phyloP scores from a whole-genome alignment of 805 yeast genomes.

The Candida sithepensis region DNA sequence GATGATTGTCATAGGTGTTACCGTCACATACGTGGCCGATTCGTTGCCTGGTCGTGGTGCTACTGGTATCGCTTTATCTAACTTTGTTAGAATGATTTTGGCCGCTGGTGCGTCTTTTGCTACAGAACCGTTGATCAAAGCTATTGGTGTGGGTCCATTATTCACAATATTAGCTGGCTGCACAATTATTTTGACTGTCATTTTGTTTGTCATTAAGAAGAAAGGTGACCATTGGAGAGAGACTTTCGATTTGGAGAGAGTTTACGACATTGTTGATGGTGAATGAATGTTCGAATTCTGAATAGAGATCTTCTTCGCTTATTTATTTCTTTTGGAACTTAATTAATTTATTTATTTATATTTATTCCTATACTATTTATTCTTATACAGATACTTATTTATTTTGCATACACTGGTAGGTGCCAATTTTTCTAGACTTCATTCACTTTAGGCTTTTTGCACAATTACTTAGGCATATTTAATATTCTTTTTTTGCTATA shows the following conservation, averaged over 20 bases:
- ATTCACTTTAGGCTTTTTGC: no score
- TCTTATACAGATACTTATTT: no score
- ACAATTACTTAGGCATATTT: no score
- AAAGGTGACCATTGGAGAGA: slow-evolving; percentile 64
- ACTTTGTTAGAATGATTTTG: slow-evolving; percentile 64
- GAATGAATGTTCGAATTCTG: neutral
- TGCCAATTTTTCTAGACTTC: no score
- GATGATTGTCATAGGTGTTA: slow-evolving; percentile 79
- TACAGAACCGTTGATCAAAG: slow-evolving; percentile 64
- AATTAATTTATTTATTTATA: neutral
- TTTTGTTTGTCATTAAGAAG: slow-evolving; percentile 45
- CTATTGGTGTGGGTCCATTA: slow-evolving; percentile 69
- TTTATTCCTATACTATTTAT: no score
- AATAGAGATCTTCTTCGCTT: neutral
- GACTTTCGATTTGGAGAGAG: slow-evolving; percentile 51
- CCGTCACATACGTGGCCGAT: slow-evolving; percentile 78
- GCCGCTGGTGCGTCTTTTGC: slow-evolving; percentile 77
- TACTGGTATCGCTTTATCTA: slow-evolving; percentile 82
- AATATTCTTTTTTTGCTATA: no score
- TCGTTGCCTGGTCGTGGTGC: slow-evolving; percentile 86
- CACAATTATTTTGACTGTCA: slow-evolving; percentile 39
- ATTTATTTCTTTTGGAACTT: no score
- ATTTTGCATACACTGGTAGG: no score
- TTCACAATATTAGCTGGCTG: slow-evolving; percentile 64
- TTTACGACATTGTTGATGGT: slow-evolving; percentile 48